phyloP scores from a whole-genome alignment of 192 early-diverging fungal genomes.

The Mortierella claussenii region DNA sequence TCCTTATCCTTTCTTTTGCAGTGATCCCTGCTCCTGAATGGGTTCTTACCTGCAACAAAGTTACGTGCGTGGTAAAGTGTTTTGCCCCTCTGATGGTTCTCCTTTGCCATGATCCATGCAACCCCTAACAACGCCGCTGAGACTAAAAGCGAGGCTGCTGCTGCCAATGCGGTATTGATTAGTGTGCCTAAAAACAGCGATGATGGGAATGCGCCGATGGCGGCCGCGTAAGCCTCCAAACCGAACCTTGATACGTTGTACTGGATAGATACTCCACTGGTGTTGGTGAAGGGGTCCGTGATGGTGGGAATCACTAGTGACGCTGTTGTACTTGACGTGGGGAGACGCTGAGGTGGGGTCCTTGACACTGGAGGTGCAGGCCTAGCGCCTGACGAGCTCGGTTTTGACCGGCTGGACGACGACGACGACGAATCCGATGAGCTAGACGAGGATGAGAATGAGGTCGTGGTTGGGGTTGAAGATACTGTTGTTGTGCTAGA shows the following conservation, averaged over 20 bases:
- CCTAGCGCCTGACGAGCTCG: neutral
- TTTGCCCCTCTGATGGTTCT: slow-evolving; percentile 47
- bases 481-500: neutral
- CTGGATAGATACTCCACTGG: neutral
- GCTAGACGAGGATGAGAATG: neutral
- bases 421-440: neutral
- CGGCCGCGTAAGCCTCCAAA: slow-evolving; percentile 42
- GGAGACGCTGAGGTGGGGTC: neutral
- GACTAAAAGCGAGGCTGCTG: slow-evolving; percentile 4
- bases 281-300: slow-evolving; percentile 26
- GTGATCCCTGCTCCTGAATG: no score
- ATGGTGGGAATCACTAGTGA: slow-evolving; percentile 29
- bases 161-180: slow-evolving; percentile 25
- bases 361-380: neutral
- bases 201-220: slow-evolving; percentile 36
- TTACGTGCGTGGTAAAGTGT: slow-evolving; percentile 40
- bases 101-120: slow-evolving; percentile 42
- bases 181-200: slow-evolving; percentile 25
- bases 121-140: slow-evolving; percentile 20
- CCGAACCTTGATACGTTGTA: slow-evolving; percentile 43
- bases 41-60: slow-evolving; percentile 37
- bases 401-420: neutral
- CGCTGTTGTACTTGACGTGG: slow-evolving; percentile 2
- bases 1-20: neutral
- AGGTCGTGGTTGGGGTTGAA: slow-evolving; percentile 9